Evolutionary conservation across 345 rosid species (phyloP).

Genomic region (Pelargonium nanum): DNA sequence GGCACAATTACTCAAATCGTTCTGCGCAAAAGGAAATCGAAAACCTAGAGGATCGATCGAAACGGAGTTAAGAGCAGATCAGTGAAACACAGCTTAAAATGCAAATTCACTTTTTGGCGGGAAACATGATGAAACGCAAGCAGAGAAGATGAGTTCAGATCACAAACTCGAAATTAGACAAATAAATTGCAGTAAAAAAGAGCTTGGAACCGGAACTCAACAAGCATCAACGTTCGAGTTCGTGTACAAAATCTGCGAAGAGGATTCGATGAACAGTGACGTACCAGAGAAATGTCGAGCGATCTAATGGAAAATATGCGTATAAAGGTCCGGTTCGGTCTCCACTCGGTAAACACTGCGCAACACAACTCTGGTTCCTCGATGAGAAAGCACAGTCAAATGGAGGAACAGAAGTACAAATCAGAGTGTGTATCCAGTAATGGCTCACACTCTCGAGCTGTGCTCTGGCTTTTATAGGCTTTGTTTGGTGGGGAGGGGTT

Average conservation of each 20-base stretch:
- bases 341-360: not conserved
- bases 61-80: not conserved
- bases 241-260: not conserved
- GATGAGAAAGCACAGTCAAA: too few species aligned
- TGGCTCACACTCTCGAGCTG: not conserved
- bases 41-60: not conserved
- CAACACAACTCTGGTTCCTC: not conserved
- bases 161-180: not conserved
- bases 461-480: not conserved
- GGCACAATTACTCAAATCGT: not conserved
- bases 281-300: not conserved
- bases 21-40: not conserved
- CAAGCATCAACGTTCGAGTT: not conserved
- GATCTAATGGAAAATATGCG: not conserved
- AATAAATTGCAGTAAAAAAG: not conserved
- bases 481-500: too few species aligned
- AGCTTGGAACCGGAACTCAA: not conserved
- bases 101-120: not conserved
- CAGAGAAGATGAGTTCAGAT: not conserved
- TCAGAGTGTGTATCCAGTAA: not conserved
- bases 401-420: too few species aligned
- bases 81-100: not conserved
- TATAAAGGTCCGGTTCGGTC: not conserved
- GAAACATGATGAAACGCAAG: not conserved
- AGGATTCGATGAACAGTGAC: not conserved